Evolutionary conservation across 2,329 filamentous ascomycete genomes (phyloP).

Genomic region (Emmonsia crescens): DNA sequence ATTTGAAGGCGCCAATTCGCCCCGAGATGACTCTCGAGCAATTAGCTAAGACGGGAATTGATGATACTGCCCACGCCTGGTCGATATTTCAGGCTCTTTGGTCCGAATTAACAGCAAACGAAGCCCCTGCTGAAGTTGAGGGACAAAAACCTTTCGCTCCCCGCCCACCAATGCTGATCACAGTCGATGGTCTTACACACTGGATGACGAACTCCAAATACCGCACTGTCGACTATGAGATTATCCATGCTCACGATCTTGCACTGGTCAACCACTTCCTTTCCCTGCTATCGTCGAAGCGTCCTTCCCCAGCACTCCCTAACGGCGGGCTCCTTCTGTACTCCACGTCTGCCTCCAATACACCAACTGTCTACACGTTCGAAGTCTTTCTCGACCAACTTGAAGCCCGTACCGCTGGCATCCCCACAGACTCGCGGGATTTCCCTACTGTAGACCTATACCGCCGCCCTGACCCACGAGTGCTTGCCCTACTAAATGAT

Average conservation of each 20-base stretch:
- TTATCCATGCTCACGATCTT: constrained; percentile 79
- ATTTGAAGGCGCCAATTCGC: constrained; percentile 50
- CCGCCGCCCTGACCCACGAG: constrained; percentile 41
- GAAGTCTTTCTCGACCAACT: constrained; percentile 52
- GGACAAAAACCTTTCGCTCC: constrained; percentile 28
- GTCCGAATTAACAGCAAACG: constrained; percentile 57
- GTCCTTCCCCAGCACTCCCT: constrained; percentile 31
- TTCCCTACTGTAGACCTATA: constrained; percentile 43
- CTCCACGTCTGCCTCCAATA: constrained; percentile 62
- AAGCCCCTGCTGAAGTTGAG: constrained; percentile 33
- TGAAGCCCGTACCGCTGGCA: constrained; percentile 32
- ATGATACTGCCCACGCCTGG: constrained; percentile 69
- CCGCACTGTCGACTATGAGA: constrained; percentile 56
- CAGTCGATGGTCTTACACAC: constrained; percentile 68
- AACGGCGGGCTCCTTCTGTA: constrained; percentile 75
- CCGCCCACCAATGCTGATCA: constrained; percentile 58
- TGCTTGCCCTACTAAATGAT: constrained; percentile 34
- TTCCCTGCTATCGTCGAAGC: constrained; percentile 46
- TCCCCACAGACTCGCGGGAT: constrained; percentile 27
- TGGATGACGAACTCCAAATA: constrained; percentile 73
- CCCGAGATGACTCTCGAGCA: constrained; percentile 52
- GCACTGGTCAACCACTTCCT: constrained; percentile 64
- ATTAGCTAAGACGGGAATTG: constrained; percentile 57
- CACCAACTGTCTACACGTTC: constrained; percentile 52
- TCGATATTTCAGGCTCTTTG: constrained; percentile 70